Percentiles rank a stretch among this genome's conserved stretches.
These are phyloP conservation scores for Pythium coloratum DNA, from an alignment of 352 stramenopile species.

Conservation along the genomic window DNA sequence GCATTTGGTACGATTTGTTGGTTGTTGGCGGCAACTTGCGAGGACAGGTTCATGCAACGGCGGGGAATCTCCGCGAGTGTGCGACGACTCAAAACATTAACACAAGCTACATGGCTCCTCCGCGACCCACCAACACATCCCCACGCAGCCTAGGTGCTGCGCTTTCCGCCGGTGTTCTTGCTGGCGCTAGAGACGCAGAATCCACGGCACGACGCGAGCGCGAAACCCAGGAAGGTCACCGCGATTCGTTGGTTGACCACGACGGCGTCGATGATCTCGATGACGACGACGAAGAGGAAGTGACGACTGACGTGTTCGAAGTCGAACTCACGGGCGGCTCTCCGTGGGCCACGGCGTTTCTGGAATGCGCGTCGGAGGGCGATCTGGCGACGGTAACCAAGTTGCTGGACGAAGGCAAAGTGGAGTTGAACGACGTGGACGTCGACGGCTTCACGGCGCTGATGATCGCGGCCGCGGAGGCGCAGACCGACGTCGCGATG, in stretches of 20 bases:
- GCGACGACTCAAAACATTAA: background rate
- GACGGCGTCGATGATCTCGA: conserved; percentile 14
- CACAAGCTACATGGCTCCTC: background rate
- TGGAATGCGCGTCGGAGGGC: conserved; percentile 69
- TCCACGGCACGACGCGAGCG: conserved; percentile 17
- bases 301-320: conserved; percentile 65
- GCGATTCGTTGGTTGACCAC: background rate
- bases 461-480: conserved; percentile 81
- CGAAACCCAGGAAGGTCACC: conserved; percentile 13
- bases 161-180: conserved; percentile 14
- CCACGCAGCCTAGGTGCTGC: conserved; percentile 2
- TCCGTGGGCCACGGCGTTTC: conserved; percentile 70
- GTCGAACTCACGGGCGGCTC: conserved; percentile 54
- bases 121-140: background rate
- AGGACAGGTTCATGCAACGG: background rate
- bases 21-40: conserved; percentile 27
- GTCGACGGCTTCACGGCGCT: conserved; percentile 84
- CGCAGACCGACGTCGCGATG: conserved; percentile 54
- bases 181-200: conserved; percentile 25
- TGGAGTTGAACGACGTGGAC: conserved; percentile 71
- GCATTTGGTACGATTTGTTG: conserved; percentile 2
- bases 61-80: background rate
- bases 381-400: conserved; percentile 60
- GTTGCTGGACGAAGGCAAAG: conserved; percentile 59
- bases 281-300: conserved; percentile 47